Percentiles rank a stretch among this genome's conserved stretches.
phyloP scores from a whole-genome alignment of 202 grass and related monocot genomes.

The Zizania palustris region DNA sequence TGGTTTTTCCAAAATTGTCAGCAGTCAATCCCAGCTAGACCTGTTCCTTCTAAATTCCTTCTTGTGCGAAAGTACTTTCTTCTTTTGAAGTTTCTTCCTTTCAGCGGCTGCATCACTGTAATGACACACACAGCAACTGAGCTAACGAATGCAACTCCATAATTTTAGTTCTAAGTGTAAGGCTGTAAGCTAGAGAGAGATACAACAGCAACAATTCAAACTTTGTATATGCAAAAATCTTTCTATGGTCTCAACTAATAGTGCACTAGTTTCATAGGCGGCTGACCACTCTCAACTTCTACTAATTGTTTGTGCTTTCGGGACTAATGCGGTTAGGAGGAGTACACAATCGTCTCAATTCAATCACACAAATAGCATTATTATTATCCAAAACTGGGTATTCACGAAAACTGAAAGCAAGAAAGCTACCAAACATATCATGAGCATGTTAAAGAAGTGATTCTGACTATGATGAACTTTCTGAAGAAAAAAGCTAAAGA shows the following conservation, averaged over 20 bases:
- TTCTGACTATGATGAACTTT: not conserved
- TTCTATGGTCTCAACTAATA: conserved; percentile 13
- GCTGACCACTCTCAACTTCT: conserved; percentile 13
- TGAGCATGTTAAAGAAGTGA: not conserved
- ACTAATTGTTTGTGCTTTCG: not conserved
- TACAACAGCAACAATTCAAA: not conserved
- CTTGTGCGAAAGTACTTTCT: conserved; percentile 83
- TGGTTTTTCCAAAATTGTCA: conserved; percentile 21
- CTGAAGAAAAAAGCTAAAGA: not conserved
- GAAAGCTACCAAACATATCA: not conserved
- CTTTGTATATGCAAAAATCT: not conserved
- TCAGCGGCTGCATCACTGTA: conserved; percentile 69
- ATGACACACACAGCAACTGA: conserved; percentile 32
- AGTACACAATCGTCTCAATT: not conserved
- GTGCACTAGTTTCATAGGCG: not conserved
- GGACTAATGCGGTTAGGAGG: not conserved
- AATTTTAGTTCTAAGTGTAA: conserved; percentile 13
- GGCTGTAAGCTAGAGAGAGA: not conserved
- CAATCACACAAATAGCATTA: not conserved
- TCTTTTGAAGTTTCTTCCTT: conserved; percentile 82
- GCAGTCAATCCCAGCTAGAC: conserved; percentile 72
- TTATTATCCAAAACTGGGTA: not conserved
- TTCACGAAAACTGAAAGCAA: not conserved
- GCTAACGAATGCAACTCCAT: conserved; percentile 9
- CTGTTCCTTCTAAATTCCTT: conserved; percentile 75